Percentiles rank a stretch among this genome's conserved stretches.
Evolutionary conservation across 2,329 filamentous ascomycete species (phyloP).

Genomic region (Periconia sp.): DNA sequence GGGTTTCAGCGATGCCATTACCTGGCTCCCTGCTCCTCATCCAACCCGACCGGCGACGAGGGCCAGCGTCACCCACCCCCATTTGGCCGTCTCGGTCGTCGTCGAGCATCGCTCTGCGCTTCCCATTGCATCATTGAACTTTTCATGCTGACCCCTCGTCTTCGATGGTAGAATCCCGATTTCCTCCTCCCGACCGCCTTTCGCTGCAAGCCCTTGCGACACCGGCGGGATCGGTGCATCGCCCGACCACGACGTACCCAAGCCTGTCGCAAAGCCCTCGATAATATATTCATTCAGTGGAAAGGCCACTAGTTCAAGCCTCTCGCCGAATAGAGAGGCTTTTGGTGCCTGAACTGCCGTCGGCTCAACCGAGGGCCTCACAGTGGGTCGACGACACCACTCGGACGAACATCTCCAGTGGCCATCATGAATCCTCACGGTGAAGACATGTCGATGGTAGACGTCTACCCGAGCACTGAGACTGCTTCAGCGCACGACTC

Average conservation of each 20-base stretch:
- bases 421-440: constrained; percentile 37
- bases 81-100: constrained; percentile 23
- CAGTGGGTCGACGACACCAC: constrained; percentile 37
- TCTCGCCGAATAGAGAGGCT: constrained; percentile 31
- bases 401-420: constrained; percentile 25
- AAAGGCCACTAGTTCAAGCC: constrained; percentile 42
- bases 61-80: constrained; percentile 25
- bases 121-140: constrained; percentile 23
- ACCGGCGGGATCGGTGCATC: constrained; percentile 46
- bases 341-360: constrained; percentile 33
- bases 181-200: constrained; percentile 37
- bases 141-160: constrained; percentile 27
- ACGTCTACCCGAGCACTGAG: constrained; percentile 45
- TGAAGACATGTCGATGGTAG: constrained; percentile 38
- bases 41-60: constrained; percentile 39
- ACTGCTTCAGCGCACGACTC: constrained; percentile 37
- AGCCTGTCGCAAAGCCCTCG: constrained; percentile 24
- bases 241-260: constrained; percentile 23
- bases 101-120: constrained; percentile 22
- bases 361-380: constrained; percentile 30
- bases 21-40: constrained; percentile 36
- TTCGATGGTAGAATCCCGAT: constrained; percentile 27
- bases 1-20: constrained; percentile 29
- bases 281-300: constrained; percentile 10
- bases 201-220: constrained; percentile 46